A percentile compares a stretch with the other conserved stretches of the same genome.
These are phyloP conservation scores for Cryptococcus jaspeensis DNA, from an alignment of 1,284 basidiomycete species.

Conservation along the genomic window DNA sequence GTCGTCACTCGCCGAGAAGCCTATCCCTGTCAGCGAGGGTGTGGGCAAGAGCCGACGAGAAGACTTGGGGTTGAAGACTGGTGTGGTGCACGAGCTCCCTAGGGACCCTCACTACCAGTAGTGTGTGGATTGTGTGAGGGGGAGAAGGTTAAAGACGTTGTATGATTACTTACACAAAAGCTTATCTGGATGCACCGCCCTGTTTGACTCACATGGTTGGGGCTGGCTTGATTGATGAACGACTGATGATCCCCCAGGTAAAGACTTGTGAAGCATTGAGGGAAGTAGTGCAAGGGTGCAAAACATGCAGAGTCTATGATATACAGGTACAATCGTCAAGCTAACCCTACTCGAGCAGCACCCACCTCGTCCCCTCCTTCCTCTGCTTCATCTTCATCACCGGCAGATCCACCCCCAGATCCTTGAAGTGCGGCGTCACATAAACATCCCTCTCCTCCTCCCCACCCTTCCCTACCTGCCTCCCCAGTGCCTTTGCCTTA, in stretches of 20 bases:
- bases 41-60: constrained; percentile 12
- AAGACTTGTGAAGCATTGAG: too few relatives aligned
- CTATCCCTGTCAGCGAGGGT: constrained; percentile 11
- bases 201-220: too few relatives aligned
- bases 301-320: not conserved
- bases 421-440: constrained; percentile 78
- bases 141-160: too few relatives aligned
- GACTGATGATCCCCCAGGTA: not conserved
- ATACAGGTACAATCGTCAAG: not conserved
- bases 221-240: too few relatives aligned
- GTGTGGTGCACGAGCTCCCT: constrained; percentile 8
- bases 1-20: constrained; percentile 36
- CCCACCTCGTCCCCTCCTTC: constrained; percentile 51
- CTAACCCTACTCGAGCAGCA: constrained; percentile 38
- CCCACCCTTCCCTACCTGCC: constrained; percentile 4
- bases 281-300: too few relatives aligned
- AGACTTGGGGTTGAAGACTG: constrained; percentile 7
- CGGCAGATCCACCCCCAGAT: constrained; percentile 79
- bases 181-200: too few relatives aligned
- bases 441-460: constrained; percentile 54
- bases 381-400: constrained; percentile 61
- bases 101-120: constrained; percentile 8
- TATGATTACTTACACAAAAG: too few relatives aligned
- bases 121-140: too few relatives aligned
- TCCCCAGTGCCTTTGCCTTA: constrained; percentile 9